Conservation (phyloP, 768 basidiomycete genomes). For the Boletus insuetus region DNA sequence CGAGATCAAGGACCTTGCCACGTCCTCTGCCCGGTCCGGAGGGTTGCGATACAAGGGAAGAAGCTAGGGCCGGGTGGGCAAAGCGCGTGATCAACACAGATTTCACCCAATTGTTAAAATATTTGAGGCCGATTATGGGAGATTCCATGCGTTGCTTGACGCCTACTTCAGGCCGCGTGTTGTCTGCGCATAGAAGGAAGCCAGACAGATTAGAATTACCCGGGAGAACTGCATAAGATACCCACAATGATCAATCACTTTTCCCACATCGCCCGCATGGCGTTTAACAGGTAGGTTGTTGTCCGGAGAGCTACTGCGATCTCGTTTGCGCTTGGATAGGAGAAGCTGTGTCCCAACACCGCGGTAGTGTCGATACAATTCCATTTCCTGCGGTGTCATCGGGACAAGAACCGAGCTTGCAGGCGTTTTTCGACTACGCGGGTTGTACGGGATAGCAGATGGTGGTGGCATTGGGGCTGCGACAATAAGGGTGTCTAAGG, state of each 20-base stretch:
- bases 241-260: constrained; percentile 78
- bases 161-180: constrained; percentile 89
- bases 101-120: constrained; percentile 99
- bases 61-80: constrained; percentile 65
- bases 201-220: constrained; percentile 1
- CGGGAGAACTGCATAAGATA: constrained; percentile 16
- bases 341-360: constrained; percentile 56
- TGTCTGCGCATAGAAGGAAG: constrained; percentile 53
- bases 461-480: constrained; percentile 26
- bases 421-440: constrained; percentile 57
- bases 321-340: constrained; percentile 51
- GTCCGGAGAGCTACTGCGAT: constrained; percentile 36
- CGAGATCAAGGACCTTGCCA: constrained; percentile 92
- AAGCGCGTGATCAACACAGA: constrained; percentile 93
- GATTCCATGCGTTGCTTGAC: constrained; percentile 80
- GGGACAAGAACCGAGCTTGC: constrained; percentile 62
- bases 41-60: constrained; percentile 31
- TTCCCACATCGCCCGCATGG: constrained; percentile 63
- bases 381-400: constrained; percentile 59
- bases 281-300: constrained; percentile 47
- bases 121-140: constrained; percentile 94
- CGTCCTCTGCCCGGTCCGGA: constrained; percentile 28
- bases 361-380: constrained; percentile 53
- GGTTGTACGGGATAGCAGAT: constrained; percentile 59
- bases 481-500: constrained; percentile 26